Evolutionary conservation across 768 basidiomycete species (phyloP).

Genomic region (Amylocystis lapponica): DNA sequence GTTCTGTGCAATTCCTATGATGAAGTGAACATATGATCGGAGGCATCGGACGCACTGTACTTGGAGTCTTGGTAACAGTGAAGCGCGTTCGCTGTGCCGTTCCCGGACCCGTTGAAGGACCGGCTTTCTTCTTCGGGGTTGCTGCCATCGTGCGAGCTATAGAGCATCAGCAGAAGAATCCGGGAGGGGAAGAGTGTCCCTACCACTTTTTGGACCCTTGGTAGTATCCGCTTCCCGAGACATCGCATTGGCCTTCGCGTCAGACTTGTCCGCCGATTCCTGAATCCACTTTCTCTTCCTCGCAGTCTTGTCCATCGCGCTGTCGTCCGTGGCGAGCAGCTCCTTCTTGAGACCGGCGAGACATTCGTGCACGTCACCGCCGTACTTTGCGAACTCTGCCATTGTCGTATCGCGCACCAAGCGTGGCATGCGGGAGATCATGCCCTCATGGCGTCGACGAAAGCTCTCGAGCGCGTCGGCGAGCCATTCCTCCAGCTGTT

Average conservation of each 20-base stretch:
- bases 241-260: constrained; percentile 21
- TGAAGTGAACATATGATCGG: neutral
- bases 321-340: constrained; percentile 44
- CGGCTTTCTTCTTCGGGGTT: constrained; percentile 49
- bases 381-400: constrained; percentile 76
- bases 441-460: constrained; percentile 67
- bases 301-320: constrained; percentile 56
- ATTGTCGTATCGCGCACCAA: constrained; percentile 67
- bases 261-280: constrained; percentile 45
- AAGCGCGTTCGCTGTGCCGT: constrained; percentile 43
- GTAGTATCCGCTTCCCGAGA: constrained; percentile 28
- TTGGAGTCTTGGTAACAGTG: constrained; percentile 24
- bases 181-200: constrained; percentile 9
- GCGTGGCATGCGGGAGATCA: constrained; percentile 68
- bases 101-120: constrained; percentile 46
- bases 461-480: constrained; percentile 70
- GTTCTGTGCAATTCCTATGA: constrained; percentile 11
- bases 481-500: constrained; percentile 73
- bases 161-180: constrained; percentile 3
- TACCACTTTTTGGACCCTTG: constrained; percentile 59
- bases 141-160: constrained; percentile 41
- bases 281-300: constrained; percentile 74
- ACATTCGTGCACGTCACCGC: constrained; percentile 69
- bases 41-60: constrained; percentile 17
- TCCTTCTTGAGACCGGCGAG: constrained; percentile 65